phyloP scores from a whole-genome alignment of 2,329 filamentous ascomycete genomes.

The Clarireedia paspali region DNA sequence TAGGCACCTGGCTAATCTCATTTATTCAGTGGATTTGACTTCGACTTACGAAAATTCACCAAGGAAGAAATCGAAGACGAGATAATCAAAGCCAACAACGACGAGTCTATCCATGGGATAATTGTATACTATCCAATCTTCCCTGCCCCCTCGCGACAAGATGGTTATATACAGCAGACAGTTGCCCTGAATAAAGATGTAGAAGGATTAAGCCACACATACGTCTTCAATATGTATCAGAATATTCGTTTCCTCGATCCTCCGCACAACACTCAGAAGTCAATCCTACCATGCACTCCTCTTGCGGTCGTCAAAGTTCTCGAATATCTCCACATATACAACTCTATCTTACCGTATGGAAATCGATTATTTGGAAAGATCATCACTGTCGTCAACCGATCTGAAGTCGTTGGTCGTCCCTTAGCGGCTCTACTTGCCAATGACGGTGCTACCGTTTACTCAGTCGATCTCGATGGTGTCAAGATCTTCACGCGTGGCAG shows the following conservation, averaged over 20 bases:
- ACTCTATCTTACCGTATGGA: constrained; percentile 84
- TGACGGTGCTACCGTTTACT: constrained; percentile 92
- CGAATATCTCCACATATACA: constrained; percentile 93
- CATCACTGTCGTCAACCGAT: constrained; percentile 93
- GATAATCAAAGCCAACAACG: constrained; percentile 76
- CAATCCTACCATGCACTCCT: constrained; percentile 89
- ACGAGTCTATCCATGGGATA: constrained; percentile 71
- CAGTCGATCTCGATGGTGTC: constrained; percentile 83
- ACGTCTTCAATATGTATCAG: constrained; percentile 99
- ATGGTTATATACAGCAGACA: constrained; percentile 93
- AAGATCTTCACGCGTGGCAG: constrained; percentile 87
- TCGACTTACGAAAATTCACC: constrained; percentile 74
- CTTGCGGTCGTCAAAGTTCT: constrained; percentile 95
- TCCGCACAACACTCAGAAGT: constrained; percentile 72
- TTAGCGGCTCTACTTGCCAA: constrained; percentile 90
- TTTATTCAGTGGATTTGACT: constrained; percentile 69
- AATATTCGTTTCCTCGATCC: constrained; percentile 91
- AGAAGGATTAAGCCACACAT: constrained; percentile 85
- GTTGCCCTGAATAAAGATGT: constrained; percentile 89
- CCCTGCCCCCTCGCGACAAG: constrained; percentile 67
- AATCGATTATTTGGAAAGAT: constrained; percentile 91
- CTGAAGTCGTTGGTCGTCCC: constrained; percentile 89
- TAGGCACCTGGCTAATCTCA: not conserved
- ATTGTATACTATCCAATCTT: constrained; percentile 99
- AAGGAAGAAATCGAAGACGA: constrained; percentile 87